A percentile compares a stretch with the other conserved stretches of the same genome.
Evolutionary conservation across 2,329 filamentous ascomycete species (phyloP).

Genomic region (Aspergillus ustus): DNA sequence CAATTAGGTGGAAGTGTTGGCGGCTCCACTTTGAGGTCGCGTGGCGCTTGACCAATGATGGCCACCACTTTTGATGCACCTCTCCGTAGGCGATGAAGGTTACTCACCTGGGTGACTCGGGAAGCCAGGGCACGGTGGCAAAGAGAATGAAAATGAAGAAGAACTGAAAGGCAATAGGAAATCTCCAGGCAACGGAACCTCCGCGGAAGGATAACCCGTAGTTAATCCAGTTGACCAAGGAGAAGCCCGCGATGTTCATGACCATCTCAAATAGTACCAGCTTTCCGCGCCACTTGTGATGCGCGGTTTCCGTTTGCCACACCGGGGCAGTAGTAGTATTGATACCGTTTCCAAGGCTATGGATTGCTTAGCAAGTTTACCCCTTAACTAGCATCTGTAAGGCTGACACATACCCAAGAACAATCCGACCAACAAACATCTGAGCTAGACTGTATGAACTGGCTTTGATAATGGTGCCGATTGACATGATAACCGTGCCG

Average conservation of each 20-base stretch:
- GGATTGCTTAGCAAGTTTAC: not conserved
- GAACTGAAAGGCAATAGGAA: slow-evolving; percentile 56
- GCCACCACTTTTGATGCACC: no score
- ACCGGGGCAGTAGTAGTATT: slow-evolving; percentile 57
- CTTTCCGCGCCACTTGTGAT: slow-evolving; percentile 50
- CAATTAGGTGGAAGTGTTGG: no score
- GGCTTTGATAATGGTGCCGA: slow-evolving; percentile 55
- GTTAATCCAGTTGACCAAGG: slow-evolving; percentile 57
- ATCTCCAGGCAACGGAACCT: slow-evolving; percentile 50
- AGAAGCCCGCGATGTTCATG: slow-evolving; percentile 57
- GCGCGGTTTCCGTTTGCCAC: slow-evolving; percentile 58
- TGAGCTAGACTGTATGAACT: slow-evolving; percentile 51
- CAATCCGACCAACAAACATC: slow-evolving; percentile 57
- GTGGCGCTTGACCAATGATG: no score
- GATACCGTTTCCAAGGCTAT: slow-evolving; percentile 44
- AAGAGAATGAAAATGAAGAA: slow-evolving; percentile 55
- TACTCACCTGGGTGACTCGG: slow-evolving; percentile 28
- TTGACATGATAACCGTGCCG: slow-evolving; percentile 54
- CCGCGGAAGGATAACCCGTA: slow-evolving; percentile 55
- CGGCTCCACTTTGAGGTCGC: no score
- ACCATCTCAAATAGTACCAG: slow-evolving; percentile 55
- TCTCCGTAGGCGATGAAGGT: not conserved
- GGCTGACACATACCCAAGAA: slow-evolving; percentile 20
- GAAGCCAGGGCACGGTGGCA: slow-evolving; percentile 46
- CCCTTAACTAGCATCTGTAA: not conserved